Evolutionary conservation across 2,329 filamentous ascomycete species (phyloP), one percentile per base, ranked within the genome.

Genomic region (Penicillium concentricum): DNA sequence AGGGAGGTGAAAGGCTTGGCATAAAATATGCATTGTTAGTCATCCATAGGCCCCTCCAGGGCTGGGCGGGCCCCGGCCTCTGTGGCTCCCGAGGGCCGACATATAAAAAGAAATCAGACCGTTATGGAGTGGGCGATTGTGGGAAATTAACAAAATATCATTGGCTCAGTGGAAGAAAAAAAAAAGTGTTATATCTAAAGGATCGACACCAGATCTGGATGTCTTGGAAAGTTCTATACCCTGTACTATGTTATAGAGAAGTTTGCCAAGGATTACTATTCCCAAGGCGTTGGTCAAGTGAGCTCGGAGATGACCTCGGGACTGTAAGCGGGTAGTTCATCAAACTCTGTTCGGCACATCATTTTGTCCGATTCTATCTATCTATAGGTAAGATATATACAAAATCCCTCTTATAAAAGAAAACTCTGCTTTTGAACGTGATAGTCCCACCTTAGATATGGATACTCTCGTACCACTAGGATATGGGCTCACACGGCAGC

Each of bases 1-100:
- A 37, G 20, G 32, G n/a, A 22, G 22, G 18, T 32, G 32, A 26
- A 15, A 20, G 1, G 13, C 5, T 43, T 10, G 2, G 18, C 54
- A 56, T 52, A 46, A 56, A 56, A 37, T 22, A 1, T 35, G 34
- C 56, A 62, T 53, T 54, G 54, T 62, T 61, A 61, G 51, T 62
- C 60, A 46, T 34, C 5, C 4, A 13, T 32, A 4, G 30, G 12
- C 10, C 30, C 12, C 12, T n/a, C n/a, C n/a, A n/a, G n/a, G n/a
- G n/a, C n/a, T n/a, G n/a, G n/a, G n/a, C n/a, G n/a, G 30, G 13
- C 5, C 30, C 30, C 30, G 13, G 30, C 30, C 30, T 32, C 4
- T 13, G 12, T 13, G 9, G 12, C 30, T 13, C 30, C 30, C 30
- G 30, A 32, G 12, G 12, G 3, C 30, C 10, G 12, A 13, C 13